phyloP scores from a whole-genome alignment of 179 eudicot genomes.

The Amaranthus tricolor region DNA sequence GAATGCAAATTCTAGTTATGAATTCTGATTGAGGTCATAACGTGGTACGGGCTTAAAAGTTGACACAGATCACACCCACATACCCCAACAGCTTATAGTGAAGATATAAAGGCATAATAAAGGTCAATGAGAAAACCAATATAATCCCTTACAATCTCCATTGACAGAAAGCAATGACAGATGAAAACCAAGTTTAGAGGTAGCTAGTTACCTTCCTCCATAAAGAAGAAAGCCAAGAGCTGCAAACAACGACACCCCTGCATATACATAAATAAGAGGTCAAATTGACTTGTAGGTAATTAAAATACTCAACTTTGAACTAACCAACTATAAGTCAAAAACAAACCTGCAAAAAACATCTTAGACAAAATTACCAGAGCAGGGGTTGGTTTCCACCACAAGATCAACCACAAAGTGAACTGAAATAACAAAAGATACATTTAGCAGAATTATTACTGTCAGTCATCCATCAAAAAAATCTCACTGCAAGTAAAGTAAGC shows the following conservation, averaged over 20 bases:
- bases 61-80: neutral
- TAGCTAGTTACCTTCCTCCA: conserved; percentile 74
- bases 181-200: neutral
- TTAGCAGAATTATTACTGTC: neutral
- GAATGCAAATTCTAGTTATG: too few relatives aligned
- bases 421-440: conserved; percentile 29
- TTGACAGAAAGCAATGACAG: conserved; percentile 4
- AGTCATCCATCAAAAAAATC: neutral
- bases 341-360: conserved; percentile 89
- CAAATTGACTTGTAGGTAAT: conserved; percentile 1
- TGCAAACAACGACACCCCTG: conserved; percentile 68
- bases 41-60: neutral
- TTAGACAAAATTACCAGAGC: conserved; percentile 61
- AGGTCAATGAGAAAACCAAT: conserved; percentile 9
- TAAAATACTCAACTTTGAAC: neutral
- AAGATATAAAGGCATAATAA: neutral
- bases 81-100: neutral
- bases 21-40: neutral
- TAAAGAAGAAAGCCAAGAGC: conserved; percentile 66
- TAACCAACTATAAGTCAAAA: conserved; percentile 6
- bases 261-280: conserved; percentile 21
- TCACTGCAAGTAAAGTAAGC: conserved; percentile 4
- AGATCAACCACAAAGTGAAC: conserved; percentile 71
- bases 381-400: conserved; percentile 91
- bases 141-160: neutral